phyloP scores from a whole-genome alignment of 176 grass and related monocot genomes.

The Avena eriantha region DNA sequence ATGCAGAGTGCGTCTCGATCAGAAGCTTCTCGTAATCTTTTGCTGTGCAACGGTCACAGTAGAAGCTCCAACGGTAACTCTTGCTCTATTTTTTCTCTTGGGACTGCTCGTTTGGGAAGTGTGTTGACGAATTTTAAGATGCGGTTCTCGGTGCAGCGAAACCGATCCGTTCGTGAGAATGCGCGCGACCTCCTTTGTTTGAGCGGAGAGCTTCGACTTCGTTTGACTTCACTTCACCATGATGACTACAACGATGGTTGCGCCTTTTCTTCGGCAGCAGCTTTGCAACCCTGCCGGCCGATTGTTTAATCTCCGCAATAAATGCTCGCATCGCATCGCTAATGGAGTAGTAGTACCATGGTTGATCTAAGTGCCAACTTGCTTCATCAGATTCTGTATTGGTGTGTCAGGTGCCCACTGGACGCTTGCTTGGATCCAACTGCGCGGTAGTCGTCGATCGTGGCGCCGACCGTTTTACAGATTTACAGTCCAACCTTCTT shows the following conservation, averaged over 20 bases:
- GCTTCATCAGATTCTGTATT: slow-evolving; percentile 5
- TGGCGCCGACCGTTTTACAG: slow-evolving; percentile 35
- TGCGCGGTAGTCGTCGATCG: slow-evolving; percentile 16
- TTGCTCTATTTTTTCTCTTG: neutral
- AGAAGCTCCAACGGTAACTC: slow-evolving; percentile 10
- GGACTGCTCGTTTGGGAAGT: neutral
- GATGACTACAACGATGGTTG: neutral
- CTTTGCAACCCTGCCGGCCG: neutral
- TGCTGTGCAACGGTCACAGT: too few species aligned
- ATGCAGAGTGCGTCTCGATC: neutral
- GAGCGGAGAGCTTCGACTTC: slow-evolving; percentile 17
- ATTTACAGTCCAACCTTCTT: neutral
- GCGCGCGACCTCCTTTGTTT: slow-evolving; percentile 14
- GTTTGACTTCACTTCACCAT: slow-evolving; percentile 43
- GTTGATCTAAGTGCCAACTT: neutral
- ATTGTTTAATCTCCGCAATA: slow-evolving; percentile 22
- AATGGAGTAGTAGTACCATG: neutral
- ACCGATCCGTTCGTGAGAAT: slow-evolving; percentile 37
- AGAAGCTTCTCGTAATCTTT: neutral
- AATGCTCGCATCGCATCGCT: slow-evolving; percentile 25
- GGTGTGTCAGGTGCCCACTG: slow-evolving; percentile 39
- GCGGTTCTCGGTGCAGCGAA: slow-evolving; percentile 7
- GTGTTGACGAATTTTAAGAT: neutral
- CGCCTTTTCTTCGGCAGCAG: slow-evolving; percentile 30
- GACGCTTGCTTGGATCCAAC: slow-evolving; percentile 1